A percentile compares a stretch with the other conserved stretches of the same genome.
These are phyloP conservation scores for Metarhizium robertsii DNA, from an alignment of 2,329 filamentous ascomycete genomes.

Conservation along the genomic window DNA sequence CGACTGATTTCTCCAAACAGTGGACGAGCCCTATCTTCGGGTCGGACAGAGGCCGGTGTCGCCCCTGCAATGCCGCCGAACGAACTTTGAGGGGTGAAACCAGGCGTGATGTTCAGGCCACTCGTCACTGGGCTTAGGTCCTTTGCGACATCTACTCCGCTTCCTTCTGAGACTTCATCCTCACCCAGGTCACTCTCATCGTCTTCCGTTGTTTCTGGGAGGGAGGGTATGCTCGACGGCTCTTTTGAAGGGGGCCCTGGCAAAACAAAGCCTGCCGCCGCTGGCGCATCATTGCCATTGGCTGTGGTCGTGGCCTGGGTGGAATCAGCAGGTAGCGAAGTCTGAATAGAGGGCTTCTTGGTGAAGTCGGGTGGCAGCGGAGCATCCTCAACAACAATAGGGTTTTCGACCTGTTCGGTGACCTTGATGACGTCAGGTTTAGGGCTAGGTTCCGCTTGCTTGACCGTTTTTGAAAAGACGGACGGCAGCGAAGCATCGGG, in stretches of 20 bases:
- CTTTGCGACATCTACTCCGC: constrained; percentile 55
- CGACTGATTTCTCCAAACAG: constrained; percentile 47
- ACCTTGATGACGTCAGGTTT: constrained; percentile 24
- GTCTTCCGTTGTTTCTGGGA: constrained; percentile 29
- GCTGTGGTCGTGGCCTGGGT: constrained; percentile 14
- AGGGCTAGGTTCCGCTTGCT: constrained; percentile 15
- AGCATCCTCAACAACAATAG: constrained; percentile 17
- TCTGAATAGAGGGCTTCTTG: constrained; percentile 15
- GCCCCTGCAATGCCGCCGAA: constrained; percentile 41
- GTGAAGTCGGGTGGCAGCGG: constrained; percentile 24
- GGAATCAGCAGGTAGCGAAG: constrained; percentile 35
- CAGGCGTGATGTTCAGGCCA: constrained; percentile 35
- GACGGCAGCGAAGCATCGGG: constrained; percentile 8
- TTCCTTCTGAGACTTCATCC: constrained; percentile 45
- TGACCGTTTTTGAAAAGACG: constrained; percentile 2
- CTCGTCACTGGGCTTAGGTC: constrained; percentile 47
- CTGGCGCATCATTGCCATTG: constrained; percentile 27
- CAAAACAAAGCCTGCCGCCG: constrained; percentile 28
- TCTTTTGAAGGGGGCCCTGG: constrained; percentile 22
- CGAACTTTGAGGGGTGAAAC: constrained; percentile 49
- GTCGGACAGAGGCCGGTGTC: constrained; percentile 16
- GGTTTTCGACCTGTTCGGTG: constrained; percentile 13
- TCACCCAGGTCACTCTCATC: constrained; percentile 30
- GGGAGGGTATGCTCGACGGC: constrained; percentile 23
- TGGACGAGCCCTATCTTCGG: constrained; percentile 23